A percentile compares a stretch with the other conserved stretches of the same genome.
phyloP scores from a whole-genome alignment of 495 filamentous ascomycete genomes.

The Penicillium subrubescens region DNA sequence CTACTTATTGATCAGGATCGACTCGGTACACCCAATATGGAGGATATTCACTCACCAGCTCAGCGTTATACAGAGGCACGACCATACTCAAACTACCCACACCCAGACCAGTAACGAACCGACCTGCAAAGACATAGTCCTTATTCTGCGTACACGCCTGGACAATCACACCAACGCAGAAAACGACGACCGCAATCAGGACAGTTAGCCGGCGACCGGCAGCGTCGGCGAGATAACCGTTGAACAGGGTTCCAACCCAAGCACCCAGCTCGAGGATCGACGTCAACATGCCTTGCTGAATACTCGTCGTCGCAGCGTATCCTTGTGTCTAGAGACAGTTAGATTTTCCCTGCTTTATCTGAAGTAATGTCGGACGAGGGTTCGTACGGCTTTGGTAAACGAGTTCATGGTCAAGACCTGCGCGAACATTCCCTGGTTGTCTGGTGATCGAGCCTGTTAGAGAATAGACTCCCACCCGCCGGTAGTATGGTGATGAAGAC shows the following conservation, averaged over 20 bases:
- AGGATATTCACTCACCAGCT: conserved; percentile 49
- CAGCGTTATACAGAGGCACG: conserved; percentile 65
- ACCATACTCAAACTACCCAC: conserved; percentile 41
- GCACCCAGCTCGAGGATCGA: conserved; percentile 11
- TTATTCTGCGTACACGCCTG: conserved; percentile 1
- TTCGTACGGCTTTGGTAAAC: neutral
- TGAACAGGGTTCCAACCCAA: conserved; percentile 7
- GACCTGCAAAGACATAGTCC: conserved; percentile 4
- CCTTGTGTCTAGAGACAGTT: neutral
- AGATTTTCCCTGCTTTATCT: neutral
- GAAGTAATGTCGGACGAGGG: too few relatives aligned
- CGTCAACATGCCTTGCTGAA: neutral
- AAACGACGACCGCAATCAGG: neutral
- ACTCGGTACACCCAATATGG: neutral
- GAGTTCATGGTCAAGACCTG: conserved; percentile 9
- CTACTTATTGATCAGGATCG: neutral
- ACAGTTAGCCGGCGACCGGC: neutral
- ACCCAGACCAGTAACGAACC: conserved; percentile 57
- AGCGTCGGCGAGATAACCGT: conserved; percentile 4
- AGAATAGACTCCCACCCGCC: neutral
- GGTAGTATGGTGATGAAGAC: neutral
- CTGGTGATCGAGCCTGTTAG: neutral
- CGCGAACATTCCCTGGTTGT: conserved; percentile 13
- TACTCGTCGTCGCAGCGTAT: neutral
- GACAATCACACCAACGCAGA: conserved; percentile 8